These are phyloP conservation scores for Metschnikowia baotianmanensis DNA, from an alignment of 805 yeast genomes.

Conservation along the genomic window DNA sequence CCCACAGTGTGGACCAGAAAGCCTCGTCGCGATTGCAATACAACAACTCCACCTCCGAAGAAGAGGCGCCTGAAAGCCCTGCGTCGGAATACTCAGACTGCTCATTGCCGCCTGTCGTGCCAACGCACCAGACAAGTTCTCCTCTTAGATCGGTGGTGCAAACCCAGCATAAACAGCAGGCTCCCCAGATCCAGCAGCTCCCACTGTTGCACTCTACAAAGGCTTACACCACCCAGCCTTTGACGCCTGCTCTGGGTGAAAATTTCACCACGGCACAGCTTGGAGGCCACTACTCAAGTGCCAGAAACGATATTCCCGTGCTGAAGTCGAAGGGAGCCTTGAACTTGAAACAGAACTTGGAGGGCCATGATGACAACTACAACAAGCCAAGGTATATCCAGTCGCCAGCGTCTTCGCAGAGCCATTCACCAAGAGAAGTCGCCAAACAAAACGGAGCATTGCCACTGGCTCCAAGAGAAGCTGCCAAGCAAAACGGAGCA, in stretches of 20 bases:
- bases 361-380: not conserved
- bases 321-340: constrained; percentile 6
- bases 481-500: not conserved
- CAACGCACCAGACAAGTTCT: constrained; percentile 9
- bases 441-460: constrained; percentile 1
- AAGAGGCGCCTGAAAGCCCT: not conserved
- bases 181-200: constrained; percentile 17
- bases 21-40: constrained; percentile 15
- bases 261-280: constrained; percentile 8
- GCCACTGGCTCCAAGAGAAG: not conserved
- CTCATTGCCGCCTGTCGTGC: constrained; percentile 12
- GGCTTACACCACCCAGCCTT: constrained; percentile 13
- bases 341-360: constrained; percentile 7
- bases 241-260: constrained; percentile 17
- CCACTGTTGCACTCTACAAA: constrained; percentile 14
- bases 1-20: constrained; percentile 21
- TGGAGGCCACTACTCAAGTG: not conserved
- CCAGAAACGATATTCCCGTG: not conserved
- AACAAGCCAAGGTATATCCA: constrained; percentile 32
- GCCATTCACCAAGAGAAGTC: constrained; percentile 4
- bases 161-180: constrained; percentile 14
- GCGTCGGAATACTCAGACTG: constrained; percentile 1
- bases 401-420: constrained; percentile 23
- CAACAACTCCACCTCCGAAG: constrained; percentile 20
- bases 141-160: constrained; percentile 2